Base-by-base conservation (phyloP, 345 rosid genomes). In the Brassica cretica region DNA sequence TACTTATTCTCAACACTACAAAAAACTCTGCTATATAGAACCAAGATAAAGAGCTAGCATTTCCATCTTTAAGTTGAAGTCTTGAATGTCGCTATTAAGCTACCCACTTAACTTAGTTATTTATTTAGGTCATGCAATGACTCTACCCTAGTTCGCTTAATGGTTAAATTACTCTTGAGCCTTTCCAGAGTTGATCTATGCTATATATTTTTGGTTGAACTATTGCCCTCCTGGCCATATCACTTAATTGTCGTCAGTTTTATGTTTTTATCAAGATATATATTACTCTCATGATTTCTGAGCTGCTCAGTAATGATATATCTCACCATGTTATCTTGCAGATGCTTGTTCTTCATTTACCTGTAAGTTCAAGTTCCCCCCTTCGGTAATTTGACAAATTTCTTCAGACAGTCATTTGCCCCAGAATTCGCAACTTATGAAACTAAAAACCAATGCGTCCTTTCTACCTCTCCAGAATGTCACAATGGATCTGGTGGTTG, bases 341-440 rank as follows among this genome's bases (percentile, higher is more conserved):
- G 98, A 86, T 92, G 72, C 88, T 90, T 74, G 82, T 92, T 71
- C 79, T 92, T 49, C 88, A 89, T 76, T 81, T 88, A 72, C 90
- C 89, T 5, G 98, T 94, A 87, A 89, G 98, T 88, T 71, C 67
- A 72, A 41, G 58, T 64, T 61, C 16, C 78, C 62, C 70, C 74
- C 44, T 76, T 63, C 27, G 30, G 66, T 41, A 71, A 66, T 76
- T 76, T 72, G 16, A 21, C 60, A 46, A 12, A 44, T 73, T 73
- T 39, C 29, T 33, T 4, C 27, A 2, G 21, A 68, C 39, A 33
- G 46, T 55, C 46, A 33, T 62, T 32, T 66, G 0, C 49, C n/a
- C 24, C 25, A 72, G 25, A 64, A 63, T 33, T 25, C 51, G 6
- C 71, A 35, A 33, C 67, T 70, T 18, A 16, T 71, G 64, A 33